Conservation (phyloP, 176 grass and related monocot genomes). For the Urochloa ruziziensis region DNA sequence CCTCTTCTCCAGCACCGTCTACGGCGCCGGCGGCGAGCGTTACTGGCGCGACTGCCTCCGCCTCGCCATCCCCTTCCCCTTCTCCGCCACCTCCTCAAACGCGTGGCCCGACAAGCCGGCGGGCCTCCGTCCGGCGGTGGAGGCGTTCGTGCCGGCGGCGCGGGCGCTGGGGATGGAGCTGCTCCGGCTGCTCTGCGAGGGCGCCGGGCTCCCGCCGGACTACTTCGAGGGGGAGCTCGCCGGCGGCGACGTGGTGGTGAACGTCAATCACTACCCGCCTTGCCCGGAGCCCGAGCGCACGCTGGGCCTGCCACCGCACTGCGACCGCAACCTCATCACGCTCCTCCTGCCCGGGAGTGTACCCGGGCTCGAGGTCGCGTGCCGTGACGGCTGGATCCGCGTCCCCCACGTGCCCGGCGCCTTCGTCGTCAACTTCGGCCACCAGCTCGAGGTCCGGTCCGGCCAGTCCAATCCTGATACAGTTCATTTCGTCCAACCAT, state of each 20-base stretch:
- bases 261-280: conserved; percentile 64
- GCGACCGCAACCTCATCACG: conserved; percentile 66
- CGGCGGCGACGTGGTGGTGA: conserved; percentile 56
- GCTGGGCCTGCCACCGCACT: conserved; percentile 73
- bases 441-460: conserved; percentile 57
- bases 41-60: conserved; percentile 79
- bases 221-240: conserved; percentile 57
- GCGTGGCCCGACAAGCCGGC: conserved; percentile 61
- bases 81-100: conserved; percentile 1
- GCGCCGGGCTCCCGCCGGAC: conserved; percentile 46
- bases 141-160: conserved; percentile 41
- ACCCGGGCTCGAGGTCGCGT: conserved; percentile 49
- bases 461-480: neutral
- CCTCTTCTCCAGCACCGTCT: conserved; percentile 54
- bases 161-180: conserved; percentile 56
- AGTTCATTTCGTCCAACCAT: no score
- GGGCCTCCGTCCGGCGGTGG: conserved; percentile 41
- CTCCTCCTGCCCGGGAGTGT: conserved; percentile 55
- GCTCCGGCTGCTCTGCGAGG: conserved; percentile 60
- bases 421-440: conserved; percentile 67
- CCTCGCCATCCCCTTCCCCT: conserved; percentile 51
- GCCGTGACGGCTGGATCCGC: conserved; percentile 50
- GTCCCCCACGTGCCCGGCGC: conserved; percentile 40
- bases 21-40: conserved; percentile 19
- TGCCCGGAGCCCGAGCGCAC: conserved; percentile 66